A percentile compares a stretch with the other conserved stretches of the same genome.
phyloP scores from a whole-genome alignment of 306 rosid species.

The Benincasa hispida region DNA sequence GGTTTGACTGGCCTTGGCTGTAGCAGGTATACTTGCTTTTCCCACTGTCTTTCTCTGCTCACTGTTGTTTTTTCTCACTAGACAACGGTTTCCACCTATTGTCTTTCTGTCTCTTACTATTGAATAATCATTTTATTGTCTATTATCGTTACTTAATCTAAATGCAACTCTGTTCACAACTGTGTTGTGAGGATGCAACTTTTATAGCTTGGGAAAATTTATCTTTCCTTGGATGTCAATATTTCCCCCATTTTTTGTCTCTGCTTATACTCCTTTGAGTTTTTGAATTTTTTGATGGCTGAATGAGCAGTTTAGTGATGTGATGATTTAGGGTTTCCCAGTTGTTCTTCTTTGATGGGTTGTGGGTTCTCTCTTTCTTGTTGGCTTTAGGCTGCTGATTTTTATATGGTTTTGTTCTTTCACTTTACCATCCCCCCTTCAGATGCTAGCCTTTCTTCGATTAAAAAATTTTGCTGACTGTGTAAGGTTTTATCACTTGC shows the following conservation, averaged over 20 bases:
- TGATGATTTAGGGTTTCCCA: slow-evolving; percentile 1
- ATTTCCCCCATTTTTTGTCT: background rate
- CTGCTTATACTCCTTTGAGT: background rate
- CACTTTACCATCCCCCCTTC: background rate
- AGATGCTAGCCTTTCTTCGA: background rate
- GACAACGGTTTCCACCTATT: background rate
- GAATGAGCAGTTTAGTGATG: background rate
- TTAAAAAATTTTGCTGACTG: background rate
- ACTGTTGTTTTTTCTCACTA: background rate
- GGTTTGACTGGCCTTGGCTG: background rate
- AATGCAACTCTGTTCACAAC: background rate
- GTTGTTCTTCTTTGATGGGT: slow-evolving; percentile 4
- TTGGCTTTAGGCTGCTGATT: background rate
- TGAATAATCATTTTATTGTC: background rate
- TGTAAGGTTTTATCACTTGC: background rate
- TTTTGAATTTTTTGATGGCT: background rate
- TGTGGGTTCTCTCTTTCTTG: background rate
- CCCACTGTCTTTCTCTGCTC: background rate
- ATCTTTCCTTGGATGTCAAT: background rate
- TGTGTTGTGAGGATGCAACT: background rate
- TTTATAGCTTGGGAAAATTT: background rate
- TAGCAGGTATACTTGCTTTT: background rate
- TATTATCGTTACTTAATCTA: background rate
- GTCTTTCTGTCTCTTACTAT: background rate
- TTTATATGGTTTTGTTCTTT: background rate